Percentiles rank a stretch among this genome's conserved stretches.
Evolutionary conservation across 768 basidiomycete genomes (phyloP).

Genomic region (Mycena rebaudengoi): DNA sequence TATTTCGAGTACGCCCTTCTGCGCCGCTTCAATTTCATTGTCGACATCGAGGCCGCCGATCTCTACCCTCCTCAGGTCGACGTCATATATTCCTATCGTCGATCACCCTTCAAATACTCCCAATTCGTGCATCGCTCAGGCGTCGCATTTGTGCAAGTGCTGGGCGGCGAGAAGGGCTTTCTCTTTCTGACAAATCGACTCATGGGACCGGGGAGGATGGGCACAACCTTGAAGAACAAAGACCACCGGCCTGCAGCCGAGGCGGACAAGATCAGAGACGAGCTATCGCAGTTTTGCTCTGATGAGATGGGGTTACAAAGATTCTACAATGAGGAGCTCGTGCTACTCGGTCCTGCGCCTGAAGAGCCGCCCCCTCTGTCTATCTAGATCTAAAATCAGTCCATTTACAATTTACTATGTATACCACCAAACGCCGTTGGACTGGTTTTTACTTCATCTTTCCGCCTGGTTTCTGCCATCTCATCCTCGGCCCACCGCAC

Average conservation of each 20-base stretch:
- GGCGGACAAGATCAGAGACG: conserved; percentile 68
- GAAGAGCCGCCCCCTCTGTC: conserved; percentile 67
- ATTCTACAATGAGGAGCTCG: conserved; percentile 82
- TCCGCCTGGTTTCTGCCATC: neutral
- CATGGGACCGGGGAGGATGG: conserved; percentile 75
- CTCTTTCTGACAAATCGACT: conserved; percentile 90
- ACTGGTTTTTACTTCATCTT: conserved; percentile 2
- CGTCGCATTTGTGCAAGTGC: conserved; percentile 88
- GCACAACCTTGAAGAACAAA: conserved; percentile 60
- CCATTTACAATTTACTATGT: conserved; percentile 21
- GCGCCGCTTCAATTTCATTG: conserved; percentile 79
- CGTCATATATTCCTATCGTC: conserved; percentile 90
- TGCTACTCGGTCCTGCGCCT: conserved; percentile 52
- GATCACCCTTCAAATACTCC: conserved; percentile 77
- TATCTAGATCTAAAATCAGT: conserved; percentile 36
- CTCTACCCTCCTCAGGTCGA: conserved; percentile 85
- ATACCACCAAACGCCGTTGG: neutral
- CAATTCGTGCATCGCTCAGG: conserved; percentile 95
- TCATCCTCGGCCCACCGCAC: conserved; percentile 54
- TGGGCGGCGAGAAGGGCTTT: conserved; percentile 83
- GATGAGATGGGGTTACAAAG: conserved; percentile 58
- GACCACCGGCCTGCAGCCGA: conserved; percentile 62
- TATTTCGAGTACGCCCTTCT: conserved; percentile 88
- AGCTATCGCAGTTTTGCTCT: conserved; percentile 71
- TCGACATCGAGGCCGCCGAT: conserved; percentile 81